phyloP scores from a whole-genome alignment of 1,284 basidiomycete species.

The Boletus semigastroideus region DNA sequence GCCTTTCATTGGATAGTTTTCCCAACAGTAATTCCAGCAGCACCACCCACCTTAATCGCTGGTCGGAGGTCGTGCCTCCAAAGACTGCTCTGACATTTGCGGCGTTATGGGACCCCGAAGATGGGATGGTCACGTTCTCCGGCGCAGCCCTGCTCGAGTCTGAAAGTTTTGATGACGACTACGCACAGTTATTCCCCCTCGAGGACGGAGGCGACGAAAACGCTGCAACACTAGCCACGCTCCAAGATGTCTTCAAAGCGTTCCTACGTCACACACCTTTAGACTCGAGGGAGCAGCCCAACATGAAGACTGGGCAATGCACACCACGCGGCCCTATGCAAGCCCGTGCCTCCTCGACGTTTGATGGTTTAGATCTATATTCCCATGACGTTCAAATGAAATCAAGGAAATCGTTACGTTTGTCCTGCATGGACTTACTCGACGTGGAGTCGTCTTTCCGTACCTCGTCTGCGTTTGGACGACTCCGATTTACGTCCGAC shows the following conservation, averaged over 20 bases:
- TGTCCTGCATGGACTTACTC: constrained; percentile 26
- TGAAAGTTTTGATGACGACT: constrained; percentile 26
- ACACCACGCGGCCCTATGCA: too few relatives aligned
- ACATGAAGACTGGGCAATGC: too few relatives aligned
- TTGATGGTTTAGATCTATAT: constrained; percentile 36
- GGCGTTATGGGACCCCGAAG: constrained; percentile 56
- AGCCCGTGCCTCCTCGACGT: too few relatives aligned
- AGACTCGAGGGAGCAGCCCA: too few relatives aligned
- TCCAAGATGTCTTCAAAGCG: constrained; percentile 32
- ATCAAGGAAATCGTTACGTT: constrained; percentile 17
- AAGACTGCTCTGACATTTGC: constrained; percentile 56
- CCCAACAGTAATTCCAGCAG: constrained; percentile 9
- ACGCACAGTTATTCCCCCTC: constrained; percentile 40
- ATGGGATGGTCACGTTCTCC: constrained; percentile 57
- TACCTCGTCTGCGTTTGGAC: constrained; percentile 16
- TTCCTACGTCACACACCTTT: constrained; percentile 30
- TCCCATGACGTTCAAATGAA: constrained; percentile 22
- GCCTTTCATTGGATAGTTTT: constrained; percentile 25
- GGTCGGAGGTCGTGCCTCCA: constrained; percentile 57
- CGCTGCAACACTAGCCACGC: constrained; percentile 20
- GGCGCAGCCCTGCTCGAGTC: constrained; percentile 45
- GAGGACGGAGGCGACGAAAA: constrained; percentile 31
- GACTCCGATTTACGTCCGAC: constrained; percentile 21
- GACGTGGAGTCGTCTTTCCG: constrained; percentile 26
- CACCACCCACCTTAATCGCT: constrained; percentile 35